Percentiles rank a stretch among this genome's conserved stretches.
Conservation (phyloP, 805 yeast genomes). For the Ogataea parapolymorpha region DNA sequence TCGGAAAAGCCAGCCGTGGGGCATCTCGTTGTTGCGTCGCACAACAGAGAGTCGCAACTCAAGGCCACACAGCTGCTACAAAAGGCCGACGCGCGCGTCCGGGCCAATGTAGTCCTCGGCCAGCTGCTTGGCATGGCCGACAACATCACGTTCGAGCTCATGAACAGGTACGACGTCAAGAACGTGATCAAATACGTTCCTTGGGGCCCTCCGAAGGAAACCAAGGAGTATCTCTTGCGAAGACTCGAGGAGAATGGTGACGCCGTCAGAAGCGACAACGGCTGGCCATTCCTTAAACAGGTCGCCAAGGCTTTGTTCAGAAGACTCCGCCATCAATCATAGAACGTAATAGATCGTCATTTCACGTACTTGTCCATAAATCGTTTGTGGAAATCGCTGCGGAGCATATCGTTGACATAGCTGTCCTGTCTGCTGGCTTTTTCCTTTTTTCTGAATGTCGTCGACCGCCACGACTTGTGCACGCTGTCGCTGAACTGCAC, state of each 20-base stretch:
- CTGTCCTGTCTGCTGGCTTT: constrained; percentile 20
- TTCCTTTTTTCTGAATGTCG: constrained; percentile 27
- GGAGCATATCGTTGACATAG: constrained; percentile 32
- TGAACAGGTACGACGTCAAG: constrained; percentile 57
- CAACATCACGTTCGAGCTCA: constrained; percentile 73
- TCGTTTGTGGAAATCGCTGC: constrained; percentile 39
- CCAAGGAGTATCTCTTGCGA: constrained; percentile 84
- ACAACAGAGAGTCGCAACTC: constrained; percentile 75
- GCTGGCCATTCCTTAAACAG: constrained; percentile 67
- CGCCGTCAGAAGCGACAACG: constrained; percentile 81
- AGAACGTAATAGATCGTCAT: constrained; percentile 14
- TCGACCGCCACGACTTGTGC: constrained; percentile 36
- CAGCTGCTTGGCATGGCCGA: constrained; percentile 97
- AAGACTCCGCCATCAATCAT: constrained; percentile 22
- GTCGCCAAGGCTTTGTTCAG: constrained; percentile 37
- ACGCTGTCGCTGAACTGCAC: constrained; percentile 12
- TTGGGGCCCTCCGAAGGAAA: constrained; percentile 96
- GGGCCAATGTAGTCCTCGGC: constrained; percentile 73
- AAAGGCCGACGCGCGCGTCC: constrained; percentile 27
- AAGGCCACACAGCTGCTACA: constrained; percentile 60
- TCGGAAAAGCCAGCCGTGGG: constrained; percentile 47
- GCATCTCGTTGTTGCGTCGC: constrained; percentile 88
- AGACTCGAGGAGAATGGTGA: constrained; percentile 95
- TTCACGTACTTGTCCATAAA: constrained; percentile 40
- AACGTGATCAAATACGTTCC: constrained; percentile 93